Evolutionary conservation across 352 stramenopile species (phyloP), one percentile per base, ranked within the genome.

Genomic region (Globisporangium splendens): DNA sequence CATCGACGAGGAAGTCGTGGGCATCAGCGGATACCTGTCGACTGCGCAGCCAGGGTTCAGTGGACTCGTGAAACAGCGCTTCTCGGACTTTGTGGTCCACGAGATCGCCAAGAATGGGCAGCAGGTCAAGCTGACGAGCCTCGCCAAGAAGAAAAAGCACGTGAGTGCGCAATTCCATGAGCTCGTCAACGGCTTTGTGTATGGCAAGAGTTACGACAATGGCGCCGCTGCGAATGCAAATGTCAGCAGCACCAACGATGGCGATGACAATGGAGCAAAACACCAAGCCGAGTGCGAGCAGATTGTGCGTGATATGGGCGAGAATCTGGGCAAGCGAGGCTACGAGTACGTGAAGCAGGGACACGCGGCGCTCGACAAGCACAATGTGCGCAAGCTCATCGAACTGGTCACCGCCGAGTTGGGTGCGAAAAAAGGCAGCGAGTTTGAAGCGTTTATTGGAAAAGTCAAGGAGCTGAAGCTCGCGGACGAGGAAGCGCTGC

Each of bases 51-150:
- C 44, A 0, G 81, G 85, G 31, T 93, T 95, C 58, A 62, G 69
- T 15, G 84, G 85, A 11, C 63, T 88, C 53, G 55, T 95, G 20
- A 95, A 95, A 72, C 79, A 93, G 65, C 74, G 86, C 18, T 95
- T 79, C 66, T 88, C 77, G 24, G 87, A 96, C 56, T 95, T 93
- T 63, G 65, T 95, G 50, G 87, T 96, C 49, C 83, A 88, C 50
- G 87, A 96, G 62, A 57, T 95, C 22, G 38, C 63, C 3, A 46
- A 24, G 21, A 62, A 49, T 1, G 59, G 63, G 3, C 44, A 69
- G 59, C 69, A 59, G 2, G 72, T 86, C n/a, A 51, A 53, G 59
- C 65, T 86, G 39, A 52, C 61, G 35, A 72, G 22, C 17, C 61
- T 81, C 33, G 69, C 65, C 17, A 74, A 65, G 44, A 79, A 77